Conservation (phyloP, 257 asterid genomes). For the Plantago major region DNA sequence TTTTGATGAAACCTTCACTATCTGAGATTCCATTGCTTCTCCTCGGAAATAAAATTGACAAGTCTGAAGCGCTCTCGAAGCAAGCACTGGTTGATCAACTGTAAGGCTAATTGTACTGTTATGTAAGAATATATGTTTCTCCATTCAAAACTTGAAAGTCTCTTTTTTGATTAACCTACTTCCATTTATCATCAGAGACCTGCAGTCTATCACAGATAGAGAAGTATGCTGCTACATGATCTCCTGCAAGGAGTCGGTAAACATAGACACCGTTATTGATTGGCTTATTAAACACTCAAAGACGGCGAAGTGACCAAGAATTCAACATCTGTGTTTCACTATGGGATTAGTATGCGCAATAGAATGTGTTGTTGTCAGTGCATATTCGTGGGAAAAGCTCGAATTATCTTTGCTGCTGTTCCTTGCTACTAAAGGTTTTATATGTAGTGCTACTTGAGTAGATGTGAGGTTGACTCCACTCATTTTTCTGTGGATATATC, state of each 20-base stretch:
- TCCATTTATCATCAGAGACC: slow-evolving; percentile 4
- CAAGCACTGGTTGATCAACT: slow-evolving; percentile 64
- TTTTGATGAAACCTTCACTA: slow-evolving; percentile 68
- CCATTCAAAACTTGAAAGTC: not conserved
- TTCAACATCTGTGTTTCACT: too few relatives aligned
- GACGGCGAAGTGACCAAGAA: slow-evolving; percentile 40
- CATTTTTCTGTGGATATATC: too few relatives aligned
- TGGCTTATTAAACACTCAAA: slow-evolving; percentile 74
- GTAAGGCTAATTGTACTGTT: slow-evolving; percentile 33
- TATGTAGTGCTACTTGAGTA: too few relatives aligned
- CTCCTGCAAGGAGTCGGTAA: slow-evolving; percentile 76
- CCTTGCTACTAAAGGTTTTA: too few relatives aligned
- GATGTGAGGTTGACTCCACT: too few relatives aligned
- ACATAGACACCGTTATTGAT: slow-evolving; percentile 54
- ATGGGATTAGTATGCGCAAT: too few relatives aligned
- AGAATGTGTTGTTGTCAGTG: too few relatives aligned
- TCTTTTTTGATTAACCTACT: not conserved
- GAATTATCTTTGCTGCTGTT: too few relatives aligned
- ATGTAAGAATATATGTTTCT: not conserved
- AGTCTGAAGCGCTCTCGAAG: slow-evolving; percentile 79
- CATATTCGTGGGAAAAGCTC: too few relatives aligned
- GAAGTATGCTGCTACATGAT: slow-evolving; percentile 97
- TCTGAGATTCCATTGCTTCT: slow-evolving; percentile 74
- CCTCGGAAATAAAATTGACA: slow-evolving; percentile 87
- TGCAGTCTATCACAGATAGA: slow-evolving; percentile 40